Percentiles rank a stretch among this genome's conserved stretches.
phyloP scores from a whole-genome alignment of 2,329 filamentous ascomycete species.

The Grosmannia penicillata region DNA sequence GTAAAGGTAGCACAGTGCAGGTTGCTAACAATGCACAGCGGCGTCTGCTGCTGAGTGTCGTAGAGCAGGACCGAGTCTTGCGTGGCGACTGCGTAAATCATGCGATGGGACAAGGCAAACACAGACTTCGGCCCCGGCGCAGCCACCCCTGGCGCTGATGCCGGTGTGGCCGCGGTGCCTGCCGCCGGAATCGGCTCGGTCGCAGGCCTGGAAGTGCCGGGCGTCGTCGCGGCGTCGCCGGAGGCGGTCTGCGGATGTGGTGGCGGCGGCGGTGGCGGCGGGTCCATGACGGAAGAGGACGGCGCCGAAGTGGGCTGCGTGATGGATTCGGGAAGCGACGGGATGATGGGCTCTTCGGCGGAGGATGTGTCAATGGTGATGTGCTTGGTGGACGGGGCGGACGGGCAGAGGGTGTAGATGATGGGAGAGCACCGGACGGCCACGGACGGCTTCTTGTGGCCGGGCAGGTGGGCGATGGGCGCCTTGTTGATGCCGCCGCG shows the following conservation, averaged over 20 bases:
- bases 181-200: slow-evolving; percentile 7
- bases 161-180: slow-evolving; percentile 37
- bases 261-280: slow-evolving; percentile 21
- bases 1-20: slow-evolving; percentile 96
- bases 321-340: slow-evolving; percentile 69
- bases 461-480: slow-evolving; percentile 84
- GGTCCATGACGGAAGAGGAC: slow-evolving; percentile 8
- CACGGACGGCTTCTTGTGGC: slow-evolving; percentile 95
- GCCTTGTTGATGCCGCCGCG: slow-evolving; percentile 93
- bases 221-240: background rate
- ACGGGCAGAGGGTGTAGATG: slow-evolving; percentile 66
- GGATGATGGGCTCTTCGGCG: slow-evolving; percentile 71
- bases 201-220: slow-evolving; percentile 4
- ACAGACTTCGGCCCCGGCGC: slow-evolving; percentile 49
- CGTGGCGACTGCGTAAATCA: slow-evolving; percentile 93
- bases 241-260: slow-evolving; percentile 18
- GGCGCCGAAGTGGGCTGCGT: slow-evolving; percentile 42
- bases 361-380: slow-evolving; percentile 93
- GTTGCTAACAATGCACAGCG: slow-evolving; percentile 89
- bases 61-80: slow-evolving; percentile 92
- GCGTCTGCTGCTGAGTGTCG: slow-evolving; percentile 91
- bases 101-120: slow-evolving; percentile 79
- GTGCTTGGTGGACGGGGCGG: slow-evolving; percentile 57
- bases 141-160: slow-evolving; percentile 29
- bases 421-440: slow-evolving; percentile 89